Base-by-base conservation (phyloP, 352 stramenopile species). In the Phytophthora kernoviae region DNA sequence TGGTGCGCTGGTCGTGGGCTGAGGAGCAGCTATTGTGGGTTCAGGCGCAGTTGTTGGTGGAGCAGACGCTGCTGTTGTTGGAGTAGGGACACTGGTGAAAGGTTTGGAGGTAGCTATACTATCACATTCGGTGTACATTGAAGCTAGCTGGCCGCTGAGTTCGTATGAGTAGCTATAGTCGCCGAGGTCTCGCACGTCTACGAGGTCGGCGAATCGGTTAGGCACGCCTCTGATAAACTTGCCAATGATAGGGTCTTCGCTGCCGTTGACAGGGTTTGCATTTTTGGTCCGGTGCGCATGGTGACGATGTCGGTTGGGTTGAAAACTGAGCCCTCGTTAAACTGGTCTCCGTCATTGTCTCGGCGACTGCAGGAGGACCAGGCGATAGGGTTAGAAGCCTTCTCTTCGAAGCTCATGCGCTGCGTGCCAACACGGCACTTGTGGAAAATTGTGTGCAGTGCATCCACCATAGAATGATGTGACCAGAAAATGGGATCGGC, bases 401-500 rank as follows among this genome's bases (percentile, higher is more conserved):
- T 87, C 46, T 90, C 49, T 15, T 50, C 49, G 34, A 81, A 64
- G 3, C 63, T 78, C 52, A 81, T 54, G 9, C 58, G 62, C 22
- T 54, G 43, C 18, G 65, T 58, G 2, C 77, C 75, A 10, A 81
- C 68, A 4, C 66, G 62, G 48, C 79, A 89, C 54, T 89, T 78
- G 69, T 86, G 67, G 72, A 81, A 87, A 36, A 88, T 69, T 12
- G 63, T 65, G 47, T 87, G 78, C 17, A 91, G 65, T 17, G 74
- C 39, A 50, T 89, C 81, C 12, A 91, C 63, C 61, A 73, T 81
- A 0, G 75, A 60, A 58, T 91, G 81, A 45, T 87, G 75, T 17
- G 77, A 88, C 64, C 65, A 91, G 54, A 91, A 91, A 10, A 91
- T 67, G 14, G 79, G 77, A 36, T 89, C 81, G 2, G 64, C 40